phyloP scores from a whole-genome alignment of 441 rosid species.

The Populus trichocarpa region DNA sequence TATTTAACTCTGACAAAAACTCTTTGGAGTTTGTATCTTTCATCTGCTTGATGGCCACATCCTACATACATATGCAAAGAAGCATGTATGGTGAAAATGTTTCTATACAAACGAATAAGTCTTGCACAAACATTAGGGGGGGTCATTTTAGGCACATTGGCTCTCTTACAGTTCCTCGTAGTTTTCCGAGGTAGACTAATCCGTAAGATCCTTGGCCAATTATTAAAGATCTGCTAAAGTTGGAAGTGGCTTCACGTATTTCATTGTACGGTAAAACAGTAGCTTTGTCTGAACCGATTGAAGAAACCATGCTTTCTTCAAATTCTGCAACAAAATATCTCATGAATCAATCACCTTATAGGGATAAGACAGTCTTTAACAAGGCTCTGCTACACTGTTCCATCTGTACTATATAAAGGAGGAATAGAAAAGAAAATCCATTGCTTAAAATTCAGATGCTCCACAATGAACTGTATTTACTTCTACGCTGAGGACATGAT shows the following conservation, averaged over 20 bases:
- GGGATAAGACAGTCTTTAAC: neutral
- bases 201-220: conserved; percentile 41
- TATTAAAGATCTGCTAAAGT: conserved; percentile 23
- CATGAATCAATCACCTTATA: neutral
- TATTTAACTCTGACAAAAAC: conserved; percentile 29
- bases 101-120: neutral
- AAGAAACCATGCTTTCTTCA: conserved; percentile 21
- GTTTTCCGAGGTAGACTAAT: conserved; percentile 27
- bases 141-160: neutral
- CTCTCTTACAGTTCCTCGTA: conserved; percentile 23
- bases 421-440: neutral
- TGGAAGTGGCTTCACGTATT: conserved; percentile 32
- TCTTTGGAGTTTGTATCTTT: conserved; percentile 32
- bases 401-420: no score
- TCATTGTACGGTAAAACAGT: conserved; percentile 24
- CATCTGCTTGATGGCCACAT: conserved; percentile 41
- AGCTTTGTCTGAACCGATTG: conserved; percentile 23
- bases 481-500: neutral
- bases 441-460: no score
- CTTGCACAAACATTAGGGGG: neutral
- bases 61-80: conserved; percentile 16
- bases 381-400: neutral
- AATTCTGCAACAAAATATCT: conserved; percentile 14
- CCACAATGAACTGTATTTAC: neutral
- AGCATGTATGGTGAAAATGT: neutral